A percentile compares a stretch with the other conserved stretches of the same genome.
phyloP scores from a whole-genome alignment of 2,329 filamentous ascomycete genomes.

The Nemania diffusa region DNA sequence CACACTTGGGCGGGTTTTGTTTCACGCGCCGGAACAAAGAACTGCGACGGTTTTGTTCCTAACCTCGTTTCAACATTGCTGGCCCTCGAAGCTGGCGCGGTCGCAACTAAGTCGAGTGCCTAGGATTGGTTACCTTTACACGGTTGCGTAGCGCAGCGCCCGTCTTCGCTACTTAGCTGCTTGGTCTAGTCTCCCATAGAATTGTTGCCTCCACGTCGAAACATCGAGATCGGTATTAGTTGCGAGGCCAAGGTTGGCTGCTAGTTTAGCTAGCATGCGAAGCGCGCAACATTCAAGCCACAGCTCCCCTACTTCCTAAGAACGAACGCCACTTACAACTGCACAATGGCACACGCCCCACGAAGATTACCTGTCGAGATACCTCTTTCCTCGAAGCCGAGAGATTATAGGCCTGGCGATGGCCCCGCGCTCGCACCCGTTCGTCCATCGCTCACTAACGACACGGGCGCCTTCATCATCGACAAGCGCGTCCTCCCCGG shows the following conservation, averaged over 20 bases:
- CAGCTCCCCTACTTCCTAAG: neutral
- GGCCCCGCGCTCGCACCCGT: constrained; percentile 61
- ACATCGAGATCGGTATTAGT: neutral
- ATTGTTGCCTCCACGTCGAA: neutral
- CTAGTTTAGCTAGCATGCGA: constrained; percentile 17
- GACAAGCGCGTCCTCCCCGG: constrained; percentile 61
- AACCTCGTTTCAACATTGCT: neutral
- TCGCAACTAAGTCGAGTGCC: neutral
- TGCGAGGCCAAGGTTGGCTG: neutral
- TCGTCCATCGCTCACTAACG: constrained; percentile 58
- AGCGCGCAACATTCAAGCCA: constrained; percentile 10
- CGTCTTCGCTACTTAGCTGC: neutral
- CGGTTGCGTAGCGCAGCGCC: neutral
- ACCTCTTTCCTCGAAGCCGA: constrained; percentile 47
- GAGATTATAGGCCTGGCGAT: constrained; percentile 57
- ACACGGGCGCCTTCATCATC: constrained; percentile 67
- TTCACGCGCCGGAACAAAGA: constrained; percentile 23
- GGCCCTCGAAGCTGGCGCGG: neutral
- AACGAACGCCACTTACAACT: constrained; percentile 2
- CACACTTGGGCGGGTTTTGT: neutral
- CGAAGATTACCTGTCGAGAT: constrained; percentile 46
- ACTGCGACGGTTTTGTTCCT: constrained; percentile 10
- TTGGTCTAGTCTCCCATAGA: neutral
- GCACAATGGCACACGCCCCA: constrained; percentile 34
- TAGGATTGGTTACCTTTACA: neutral